A percentile compares a stretch with the other conserved stretches of the same genome.
Evolutionary conservation across 768 basidiomycete species (phyloP).

Genomic region (Scleroderma bovista): DNA sequence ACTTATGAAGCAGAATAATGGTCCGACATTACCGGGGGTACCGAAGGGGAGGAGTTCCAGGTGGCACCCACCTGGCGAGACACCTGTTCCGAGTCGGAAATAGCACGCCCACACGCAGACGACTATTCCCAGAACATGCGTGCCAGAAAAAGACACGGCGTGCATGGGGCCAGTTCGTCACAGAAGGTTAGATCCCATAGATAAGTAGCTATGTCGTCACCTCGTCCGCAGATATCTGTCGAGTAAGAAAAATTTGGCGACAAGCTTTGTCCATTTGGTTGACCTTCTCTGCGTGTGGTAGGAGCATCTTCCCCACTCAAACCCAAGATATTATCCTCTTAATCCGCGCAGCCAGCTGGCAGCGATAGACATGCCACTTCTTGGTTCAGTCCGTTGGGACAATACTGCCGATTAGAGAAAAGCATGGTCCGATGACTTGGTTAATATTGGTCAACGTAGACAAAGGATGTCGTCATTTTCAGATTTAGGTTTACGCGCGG

Average conservation of each 20-base stretch:
- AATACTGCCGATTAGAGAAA: slow-evolving; percentile 1
- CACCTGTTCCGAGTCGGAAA: not conserved
- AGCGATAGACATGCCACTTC: slow-evolving; percentile 30
- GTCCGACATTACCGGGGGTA: slow-evolving; percentile 30
- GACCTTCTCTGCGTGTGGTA: slow-evolving; percentile 17
- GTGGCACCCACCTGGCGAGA: not conserved
- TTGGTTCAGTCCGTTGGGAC: slow-evolving; percentile 19
- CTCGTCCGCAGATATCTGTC: not conserved
- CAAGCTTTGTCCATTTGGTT: slow-evolving; percentile 35
- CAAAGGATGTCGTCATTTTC: slow-evolving; percentile 29
- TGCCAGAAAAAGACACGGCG: slow-evolving; percentile 1
- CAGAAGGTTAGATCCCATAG: slow-evolving; percentile 4
- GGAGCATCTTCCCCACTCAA: slow-evolving; percentile 35
- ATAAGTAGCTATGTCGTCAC: slow-evolving; percentile 6
- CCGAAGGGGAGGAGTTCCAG: not conserved
- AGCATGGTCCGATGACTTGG: slow-evolving; percentile 19
- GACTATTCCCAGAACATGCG: slow-evolving; percentile 4
- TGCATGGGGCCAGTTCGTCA: slow-evolving; percentile 2
- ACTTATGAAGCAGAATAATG: slow-evolving; percentile 14
- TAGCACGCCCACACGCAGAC: not conserved
- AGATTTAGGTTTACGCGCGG: slow-evolving; percentile 28
- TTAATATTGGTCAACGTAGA: slow-evolving; percentile 25
- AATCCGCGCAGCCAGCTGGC: slow-evolving; percentile 31
- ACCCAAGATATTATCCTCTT: slow-evolving; percentile 42
- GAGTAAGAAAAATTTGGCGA: slow-evolving; percentile 7